Evolutionary conservation across 106 monocot species (phyloP).

Genomic region (Dendrobium nobile): DNA sequence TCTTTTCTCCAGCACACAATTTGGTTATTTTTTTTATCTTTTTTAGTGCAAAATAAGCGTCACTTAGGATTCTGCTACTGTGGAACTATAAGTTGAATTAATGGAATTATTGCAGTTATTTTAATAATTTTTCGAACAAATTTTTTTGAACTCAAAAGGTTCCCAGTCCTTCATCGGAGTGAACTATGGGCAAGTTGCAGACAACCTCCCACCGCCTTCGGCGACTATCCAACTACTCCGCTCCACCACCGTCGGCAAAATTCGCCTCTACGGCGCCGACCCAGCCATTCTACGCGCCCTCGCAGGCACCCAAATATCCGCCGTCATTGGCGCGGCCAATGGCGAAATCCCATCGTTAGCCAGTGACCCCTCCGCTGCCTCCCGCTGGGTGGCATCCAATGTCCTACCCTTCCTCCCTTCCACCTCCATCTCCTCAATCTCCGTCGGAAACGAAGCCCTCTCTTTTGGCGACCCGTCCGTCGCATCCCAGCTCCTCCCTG

Average conservation of each 20-base stretch:
- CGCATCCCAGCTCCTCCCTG: constrained; percentile 51
- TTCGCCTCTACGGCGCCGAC: constrained; percentile 68
- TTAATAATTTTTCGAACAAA: too few relatives aligned
- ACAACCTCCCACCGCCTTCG: constrained; percentile 56
- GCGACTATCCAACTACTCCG: constrained; percentile 50
- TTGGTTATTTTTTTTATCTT: too few relatives aligned
- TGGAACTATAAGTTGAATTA: too few relatives aligned
- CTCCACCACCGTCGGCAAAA: constrained; percentile 53
- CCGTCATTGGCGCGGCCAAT: constrained; percentile 56
- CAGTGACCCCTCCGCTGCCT: constrained; percentile 44
- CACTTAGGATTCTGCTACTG: too few relatives aligned
- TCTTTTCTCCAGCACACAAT: background rate
- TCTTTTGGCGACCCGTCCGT: constrained; percentile 28
- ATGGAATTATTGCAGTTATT: too few relatives aligned
- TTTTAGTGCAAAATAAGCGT: too few relatives aligned
- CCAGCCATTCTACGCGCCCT: constrained; percentile 42
- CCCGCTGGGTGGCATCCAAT: constrained; percentile 47
- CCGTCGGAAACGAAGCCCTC: constrained; percentile 70
- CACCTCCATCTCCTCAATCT: constrained; percentile 40
- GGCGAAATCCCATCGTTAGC: constrained; percentile 53
- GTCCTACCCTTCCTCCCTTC: constrained; percentile 58
- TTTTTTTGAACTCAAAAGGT: constrained; percentile 4
- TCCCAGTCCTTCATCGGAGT: constrained; percentile 62
- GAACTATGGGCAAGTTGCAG: constrained; percentile 69
- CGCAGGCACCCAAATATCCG: constrained; percentile 41